Base-by-base conservation (phyloP, 331 rosid genomes). In the Acacia pycnantha region DNA sequence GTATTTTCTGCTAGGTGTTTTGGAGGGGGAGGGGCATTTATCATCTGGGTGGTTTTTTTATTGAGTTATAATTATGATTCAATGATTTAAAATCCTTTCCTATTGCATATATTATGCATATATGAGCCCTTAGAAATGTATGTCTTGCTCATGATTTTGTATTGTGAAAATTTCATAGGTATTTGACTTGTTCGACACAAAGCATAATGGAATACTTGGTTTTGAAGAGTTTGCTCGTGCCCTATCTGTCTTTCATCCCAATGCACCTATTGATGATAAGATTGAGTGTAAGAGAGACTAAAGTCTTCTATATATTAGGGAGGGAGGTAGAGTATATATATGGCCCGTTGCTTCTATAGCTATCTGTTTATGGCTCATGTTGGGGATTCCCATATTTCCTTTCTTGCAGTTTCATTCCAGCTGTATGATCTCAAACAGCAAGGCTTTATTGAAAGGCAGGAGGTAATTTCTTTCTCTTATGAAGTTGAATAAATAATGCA, bases 341-440 rank as follows among this genome's bases (percentile, higher is more conserved):
- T 77, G 35, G 64, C 41, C 4, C 53, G 4, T 70, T 78, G 74
- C 73, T 79, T 84, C 16, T 50, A 46, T 51, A n/a, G 56, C 41
- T 54, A 22, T 82, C 65, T 74, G 46, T 80, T 82, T 54, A 48
- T 80, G 73, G 24, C 76, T 71, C 82, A 47, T 83, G 74, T 56
- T 78, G 88, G 86, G 83, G 54, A 80, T 86, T 70, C 76, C 84
- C 84, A 79, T 86, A 71, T 79, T 78, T 77, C 77, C 33, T 47
- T 83, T 85, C 74, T 76, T 83, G 88, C 90, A 89, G 92, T 89
- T 87, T 85, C 92, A 53, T 89, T 89, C 87, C 90, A 83, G 59
- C 74, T 89, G 78, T 89, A 89, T 69, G 92, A 89, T 83, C 90
- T 89, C 86, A 89, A 89, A 83, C 92, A 85, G 79, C 92, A 89